Percentiles rank a stretch among this genome's conserved stretches.
Evolutionary conservation across 768 basidiomycete genomes (phyloP).

Genomic region (Rossbeevera mucosa): DNA sequence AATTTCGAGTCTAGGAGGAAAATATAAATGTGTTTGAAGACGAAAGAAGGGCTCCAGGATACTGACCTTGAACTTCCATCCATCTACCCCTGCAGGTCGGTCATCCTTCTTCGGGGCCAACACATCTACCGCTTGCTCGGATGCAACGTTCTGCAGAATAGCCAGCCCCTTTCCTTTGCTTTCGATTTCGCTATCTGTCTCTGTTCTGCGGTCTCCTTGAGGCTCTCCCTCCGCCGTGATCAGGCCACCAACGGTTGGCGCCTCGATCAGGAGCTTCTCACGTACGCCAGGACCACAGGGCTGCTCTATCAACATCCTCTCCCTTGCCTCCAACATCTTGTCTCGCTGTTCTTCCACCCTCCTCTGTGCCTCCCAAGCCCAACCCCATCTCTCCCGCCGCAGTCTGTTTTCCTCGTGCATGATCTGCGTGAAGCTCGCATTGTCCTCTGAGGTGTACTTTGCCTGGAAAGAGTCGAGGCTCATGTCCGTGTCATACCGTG

Average conservation of each 20-base stretch:
- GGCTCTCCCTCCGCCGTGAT: constrained; percentile 36
- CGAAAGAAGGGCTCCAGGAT: not conserved
- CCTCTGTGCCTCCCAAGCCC: constrained; percentile 94
- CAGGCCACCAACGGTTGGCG: constrained; percentile 50
- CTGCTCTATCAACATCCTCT: constrained; percentile 69
- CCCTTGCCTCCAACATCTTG: constrained; percentile 63
- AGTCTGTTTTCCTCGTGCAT: constrained; percentile 83
- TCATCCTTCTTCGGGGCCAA: constrained; percentile 78
- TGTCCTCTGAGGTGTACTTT: constrained; percentile 93
- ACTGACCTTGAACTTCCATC: constrained; percentile 76
- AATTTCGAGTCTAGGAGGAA: constrained; percentile 71
- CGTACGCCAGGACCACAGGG: constrained; percentile 57
- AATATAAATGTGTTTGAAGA: not conserved
- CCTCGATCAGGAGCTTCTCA: constrained; percentile 63
- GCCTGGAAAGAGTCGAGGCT: constrained; percentile 87
- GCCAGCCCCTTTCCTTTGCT: constrained; percentile 21
- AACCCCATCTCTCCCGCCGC: constrained; percentile 75
- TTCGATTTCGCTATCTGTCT: constrained; percentile 25
- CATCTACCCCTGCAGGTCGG: constrained; percentile 68
- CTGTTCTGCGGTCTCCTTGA: not conserved
- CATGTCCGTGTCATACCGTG: constrained; percentile 55
- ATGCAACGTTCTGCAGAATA: constrained; percentile 20
- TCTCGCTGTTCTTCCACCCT: constrained; percentile 64
- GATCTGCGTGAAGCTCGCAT: constrained; percentile 92
- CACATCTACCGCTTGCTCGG: constrained; percentile 50